Evolutionary conservation across 2,329 filamentous ascomycete genomes (phyloP), one percentile per base, ranked within the genome.

Genomic region (Talaromyces sp.): DNA sequence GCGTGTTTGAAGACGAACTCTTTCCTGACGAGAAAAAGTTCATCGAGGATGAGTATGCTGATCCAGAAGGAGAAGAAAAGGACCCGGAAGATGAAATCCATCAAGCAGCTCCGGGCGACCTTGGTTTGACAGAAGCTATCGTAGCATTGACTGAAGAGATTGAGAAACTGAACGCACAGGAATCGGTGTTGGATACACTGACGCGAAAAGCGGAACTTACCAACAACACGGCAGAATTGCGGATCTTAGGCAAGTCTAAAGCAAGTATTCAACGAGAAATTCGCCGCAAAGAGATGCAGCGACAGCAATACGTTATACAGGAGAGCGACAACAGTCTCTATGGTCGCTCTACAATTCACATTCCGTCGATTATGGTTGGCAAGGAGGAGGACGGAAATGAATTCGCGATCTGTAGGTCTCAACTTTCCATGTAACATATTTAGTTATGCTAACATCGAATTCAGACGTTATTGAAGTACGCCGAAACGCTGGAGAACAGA

Each of bases 321-420:
- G 95, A 99, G 78, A 97, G 93, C 73, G 96, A 99, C 75, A 99
- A 97, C 77, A 97, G 93, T 76, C 83, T 99, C 27, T 98, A 96
- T 73, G 95, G 95, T 2, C 90, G 94, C 19, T 94, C 95, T 2
- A 92, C 88, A 0, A 88, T 98, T 71, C 90, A 87, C 71, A 97
- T 99, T 74, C 95, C 95, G 73, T 92, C 91, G 0, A 93, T 97
- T 62, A 92, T 97, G 79, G 92, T 97, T 15, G 94, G 93, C 6
- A 90, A 89, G 67, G 95, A 98, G 69, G 90, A 94, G 33, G 93
- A 97, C 71, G 94, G 94, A 7, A 90, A 92, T 71, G 95, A 99
- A 74, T 99, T 90, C 75, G 95, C 94, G 9, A 83, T 97, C 67
- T 99, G 85, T 85, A 80, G 77, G 83, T 76, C 22, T 19, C 6